These are phyloP conservation scores for Candida wancherniae DNA, from an alignment of 805 yeast genomes.

Conservation along the genomic window DNA sequence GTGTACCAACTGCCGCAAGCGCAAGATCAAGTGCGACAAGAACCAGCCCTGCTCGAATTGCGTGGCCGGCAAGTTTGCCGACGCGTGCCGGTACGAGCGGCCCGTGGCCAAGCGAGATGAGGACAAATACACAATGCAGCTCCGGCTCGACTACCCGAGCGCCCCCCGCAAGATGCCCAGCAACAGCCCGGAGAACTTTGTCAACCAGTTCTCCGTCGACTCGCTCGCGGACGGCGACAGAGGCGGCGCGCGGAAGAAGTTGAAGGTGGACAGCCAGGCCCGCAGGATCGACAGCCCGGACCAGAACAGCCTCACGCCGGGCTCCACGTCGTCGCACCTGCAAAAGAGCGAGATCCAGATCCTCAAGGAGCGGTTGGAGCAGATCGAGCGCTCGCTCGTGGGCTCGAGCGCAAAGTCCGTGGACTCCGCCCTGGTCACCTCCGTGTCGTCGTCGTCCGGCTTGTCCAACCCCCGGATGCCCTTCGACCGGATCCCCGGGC, in stretches of 20 bases:
- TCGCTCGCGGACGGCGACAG: no score
- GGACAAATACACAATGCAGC: conserved; percentile 10
- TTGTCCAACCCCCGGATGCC: no score
- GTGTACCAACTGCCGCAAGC: conserved; percentile 28
- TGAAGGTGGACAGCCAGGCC: no score
- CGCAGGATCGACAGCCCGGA: no score
- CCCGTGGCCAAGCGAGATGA: conserved; percentile 4
- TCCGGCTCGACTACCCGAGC: conserved; percentile 6
- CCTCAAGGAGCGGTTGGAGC: conserved; percentile 14
- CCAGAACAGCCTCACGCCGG: no score
- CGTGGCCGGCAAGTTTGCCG: conserved; percentile 17
- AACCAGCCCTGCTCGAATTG: conserved; percentile 25
- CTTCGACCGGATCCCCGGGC: no score
- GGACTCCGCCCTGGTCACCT: no score
- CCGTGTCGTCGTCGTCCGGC: no score
- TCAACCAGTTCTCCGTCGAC: no score
- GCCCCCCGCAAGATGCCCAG: no score
- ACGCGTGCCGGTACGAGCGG: conserved; percentile 20
- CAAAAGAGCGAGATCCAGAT: conserved; percentile 14
- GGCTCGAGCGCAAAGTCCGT: background rate
- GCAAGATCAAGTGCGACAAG: conserved; percentile 32
- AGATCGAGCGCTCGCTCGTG: conserved; percentile 13
- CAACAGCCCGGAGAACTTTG: no score
- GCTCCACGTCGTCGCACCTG: conserved; percentile 1
- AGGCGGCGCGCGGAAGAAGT: no score